Evolutionary conservation across 2,329 filamentous ascomycete species (phyloP), one percentile per base, ranked within the genome.

Genomic region (Nigrospora sphaerica): DNA sequence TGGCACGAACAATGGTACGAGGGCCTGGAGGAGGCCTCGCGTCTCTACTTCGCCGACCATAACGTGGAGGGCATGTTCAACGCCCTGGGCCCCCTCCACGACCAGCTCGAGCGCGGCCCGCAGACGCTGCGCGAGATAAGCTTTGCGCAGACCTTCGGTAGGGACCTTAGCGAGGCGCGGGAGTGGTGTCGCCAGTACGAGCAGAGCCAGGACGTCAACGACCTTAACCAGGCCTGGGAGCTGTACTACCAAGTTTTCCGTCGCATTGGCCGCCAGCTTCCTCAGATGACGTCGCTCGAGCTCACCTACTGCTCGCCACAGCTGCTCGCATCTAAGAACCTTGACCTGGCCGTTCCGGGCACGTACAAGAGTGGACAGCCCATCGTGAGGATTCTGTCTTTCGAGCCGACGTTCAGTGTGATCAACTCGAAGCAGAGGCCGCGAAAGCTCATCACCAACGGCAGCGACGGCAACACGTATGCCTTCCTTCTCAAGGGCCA

Each of bases 1-100:
- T 98, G 95, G 95, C 93, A 99, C 61, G 93, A 99, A 61, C 86
- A 95, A 54, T 99, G 93, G 93, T 93, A 98, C 55, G 95, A 99
- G 66, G 95, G 88, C 28, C 75, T 99, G 14, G 93, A 98, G 66
- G 95, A 99, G 70, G 95, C 93, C 1, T 96, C 90, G 32, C 81
- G 93, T 45, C 74, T 98, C 16, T 98, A 97, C 73, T 99, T 98
- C 67, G 93, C 92, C 49, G 92, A 97, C 58, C 86, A 95, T 60
- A 95, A 98, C 64, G 93, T 97, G 39, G 88, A 96, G 50, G 95
- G 92, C 60, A 98, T 98, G 93, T 93, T 98, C 64, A 79, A 83
- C 12, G 91, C 88, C 0, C 79, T 99, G 6, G 86, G 86, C 42
- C 95, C 95, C 7, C 74, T 98, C 19, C 93, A 99, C 62, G 88